A percentile compares a stretch with the other conserved stretches of the same genome.
phyloP scores from a whole-genome alignment of 192 early-diverging fungal genomes.

The Coemansia sp. region DNA sequence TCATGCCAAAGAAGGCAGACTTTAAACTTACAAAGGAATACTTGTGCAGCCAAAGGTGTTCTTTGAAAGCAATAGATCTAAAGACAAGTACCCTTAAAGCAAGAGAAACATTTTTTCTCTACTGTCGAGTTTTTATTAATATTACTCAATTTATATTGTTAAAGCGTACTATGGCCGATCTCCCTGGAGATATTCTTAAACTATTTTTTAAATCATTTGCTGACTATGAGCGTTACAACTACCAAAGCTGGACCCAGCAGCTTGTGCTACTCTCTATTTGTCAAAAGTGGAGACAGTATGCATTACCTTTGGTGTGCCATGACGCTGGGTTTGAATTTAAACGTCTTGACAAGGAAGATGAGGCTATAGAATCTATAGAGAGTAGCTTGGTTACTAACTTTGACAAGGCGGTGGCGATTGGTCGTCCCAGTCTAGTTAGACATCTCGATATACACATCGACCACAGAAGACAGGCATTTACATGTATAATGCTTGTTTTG shows the following conservation, averaged over 20 bases:
- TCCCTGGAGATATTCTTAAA: no score
- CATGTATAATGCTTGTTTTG: no score
- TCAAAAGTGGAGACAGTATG: not conserved
- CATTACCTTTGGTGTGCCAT: not conserved
- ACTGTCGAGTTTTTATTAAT: not conserved
- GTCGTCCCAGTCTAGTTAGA: no score
- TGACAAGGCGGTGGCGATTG: no score
- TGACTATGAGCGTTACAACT: not conserved
- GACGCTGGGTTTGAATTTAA: not conserved
- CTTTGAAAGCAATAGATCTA: slow-evolving; percentile 22
- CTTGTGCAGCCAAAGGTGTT: not conserved
- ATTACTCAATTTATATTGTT: not conserved
- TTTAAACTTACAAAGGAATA: slow-evolving; percentile 14
- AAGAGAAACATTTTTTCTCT: not conserved
- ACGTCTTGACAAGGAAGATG: no score
- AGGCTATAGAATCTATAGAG: no score
- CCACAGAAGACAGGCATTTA: no score
- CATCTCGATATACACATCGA: no score
- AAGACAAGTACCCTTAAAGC: slow-evolving; percentile 26
- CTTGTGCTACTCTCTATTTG: not conserved
- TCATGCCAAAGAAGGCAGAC: slow-evolving; percentile 23
- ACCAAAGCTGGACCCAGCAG: not conserved
- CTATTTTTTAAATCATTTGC: no score
- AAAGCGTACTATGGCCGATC: not conserved
- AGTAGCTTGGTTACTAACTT: no score